phyloP scores from a whole-genome alignment of 257 asterid genomes.

The Handroanthus guayacan region DNA sequence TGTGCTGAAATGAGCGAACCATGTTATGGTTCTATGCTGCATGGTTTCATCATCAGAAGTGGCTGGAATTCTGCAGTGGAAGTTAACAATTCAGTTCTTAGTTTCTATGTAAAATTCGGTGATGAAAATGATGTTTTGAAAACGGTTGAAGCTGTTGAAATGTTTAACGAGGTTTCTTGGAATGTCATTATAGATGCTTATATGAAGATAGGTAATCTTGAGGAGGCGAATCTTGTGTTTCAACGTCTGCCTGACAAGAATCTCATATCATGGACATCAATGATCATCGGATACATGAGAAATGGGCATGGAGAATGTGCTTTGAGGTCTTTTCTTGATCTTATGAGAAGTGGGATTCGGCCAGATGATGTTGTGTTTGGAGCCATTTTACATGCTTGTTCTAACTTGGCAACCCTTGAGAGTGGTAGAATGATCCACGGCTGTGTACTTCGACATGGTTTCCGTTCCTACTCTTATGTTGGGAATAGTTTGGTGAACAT shows the following conservation, averaged over 20 bases:
- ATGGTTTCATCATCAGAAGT: conserved; percentile 53
- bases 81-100: conserved; percentile 69
- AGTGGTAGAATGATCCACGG: conserved; percentile 60
- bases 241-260: conserved; percentile 52
- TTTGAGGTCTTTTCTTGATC: conserved; percentile 46
- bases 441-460: conserved; percentile 54
- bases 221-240: conserved; percentile 54
- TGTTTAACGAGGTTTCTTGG: conserved; percentile 60
- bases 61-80: conserved; percentile 75
- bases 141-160: conserved; percentile 44
- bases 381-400: conserved; percentile 75
- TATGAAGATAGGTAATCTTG: conserved; percentile 64
- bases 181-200: conserved; percentile 71
- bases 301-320: conserved; percentile 61
- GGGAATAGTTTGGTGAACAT: conserved; percentile 64
- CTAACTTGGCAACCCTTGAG: conserved; percentile 51
- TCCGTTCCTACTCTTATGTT: conserved; percentile 49
- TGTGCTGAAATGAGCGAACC: conserved; percentile 53
- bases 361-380: conserved; percentile 76
- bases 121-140: conserved; percentile 54
- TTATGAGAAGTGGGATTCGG: conserved; percentile 44
- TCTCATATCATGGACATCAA: conserved; percentile 73
- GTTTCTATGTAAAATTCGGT: conserved; percentile 56
- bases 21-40: conserved; percentile 50
- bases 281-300: conserved; percentile 65